Conservation (phyloP, 305 asterid genomes). For the Fraxinus floribunda region DNA sequence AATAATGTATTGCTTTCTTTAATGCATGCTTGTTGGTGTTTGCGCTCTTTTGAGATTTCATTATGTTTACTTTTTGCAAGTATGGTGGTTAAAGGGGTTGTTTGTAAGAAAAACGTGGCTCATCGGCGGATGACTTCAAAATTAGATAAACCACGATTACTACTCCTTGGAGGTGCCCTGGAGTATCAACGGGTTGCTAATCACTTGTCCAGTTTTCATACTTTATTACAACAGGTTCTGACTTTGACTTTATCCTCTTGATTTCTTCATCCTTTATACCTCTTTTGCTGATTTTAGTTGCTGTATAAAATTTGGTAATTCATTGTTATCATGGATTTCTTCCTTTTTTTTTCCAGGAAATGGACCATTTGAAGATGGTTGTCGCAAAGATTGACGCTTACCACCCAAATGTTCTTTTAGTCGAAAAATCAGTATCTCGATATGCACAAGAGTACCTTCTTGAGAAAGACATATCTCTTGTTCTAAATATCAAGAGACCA, state of each 20-base stretch:
- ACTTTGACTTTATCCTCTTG: constrained; percentile 20
- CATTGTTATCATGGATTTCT: constrained; percentile 19
- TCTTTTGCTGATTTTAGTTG: neutral
- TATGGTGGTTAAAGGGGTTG: constrained; percentile 66
- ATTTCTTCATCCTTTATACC: neutral
- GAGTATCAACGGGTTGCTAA: constrained; percentile 84
- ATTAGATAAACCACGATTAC: constrained; percentile 60
- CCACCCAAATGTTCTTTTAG: constrained; percentile 77
- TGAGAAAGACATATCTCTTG: constrained; percentile 76
- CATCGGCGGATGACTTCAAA: constrained; percentile 74
- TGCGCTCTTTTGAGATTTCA: constrained; percentile 29
- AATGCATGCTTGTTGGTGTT: constrained; percentile 15
- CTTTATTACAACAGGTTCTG: constrained; percentile 83
- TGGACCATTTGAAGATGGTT: constrained; percentile 94
- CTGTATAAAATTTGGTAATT: constrained; percentile 13
- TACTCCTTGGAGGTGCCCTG: constrained; percentile 82
- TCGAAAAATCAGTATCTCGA: constrained; percentile 83
- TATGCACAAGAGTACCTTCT: constrained; percentile 88
- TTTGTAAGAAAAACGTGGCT: constrained; percentile 89
- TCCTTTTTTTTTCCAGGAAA: constrained; percentile 52
- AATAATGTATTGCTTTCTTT: constrained; percentile 24
- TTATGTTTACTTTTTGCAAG: constrained; percentile 38
- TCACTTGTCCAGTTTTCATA: constrained; percentile 80
- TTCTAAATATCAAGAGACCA: constrained; percentile 79
- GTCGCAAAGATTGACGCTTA: constrained; percentile 83